Evolutionary conservation across 192 early-diverging fungal species (phyloP), one percentile per base, ranked within the genome.

Genomic region (Phycomyces nitens): DNA sequence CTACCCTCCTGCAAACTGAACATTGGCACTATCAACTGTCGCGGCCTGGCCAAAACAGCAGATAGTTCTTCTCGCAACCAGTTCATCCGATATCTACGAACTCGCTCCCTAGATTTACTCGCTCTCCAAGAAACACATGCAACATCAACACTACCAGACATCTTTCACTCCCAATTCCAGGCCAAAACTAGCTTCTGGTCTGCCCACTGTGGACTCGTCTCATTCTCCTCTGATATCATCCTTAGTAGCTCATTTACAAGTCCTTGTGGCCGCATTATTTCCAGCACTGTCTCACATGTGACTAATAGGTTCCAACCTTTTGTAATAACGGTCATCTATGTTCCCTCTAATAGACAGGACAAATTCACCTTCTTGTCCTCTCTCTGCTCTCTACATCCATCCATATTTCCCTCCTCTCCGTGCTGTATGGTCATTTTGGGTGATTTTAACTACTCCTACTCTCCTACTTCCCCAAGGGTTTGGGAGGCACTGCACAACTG

Each of bases 1-100:
- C 29, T 34, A 34, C 29, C 29, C 29, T 34, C 7, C 29, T 34
- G 29, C 29, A 34, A 34, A 34, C 23, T 34, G 18, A 56, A 12
- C 8, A 56, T 56, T 56, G 54, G 23, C 38, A 40, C 55, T 41
- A n/a, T 57, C 38, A 57, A 57, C 20, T 41, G 55, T 22, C 5
- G 55, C 34, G 54, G 54, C 2, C 18, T 56, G 34, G 18, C 11
- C 26, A 56, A 56, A 56, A 56, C 54, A n/a, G 27, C 24, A 34
- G 18, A 26, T 16, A 34, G 14, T 5, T 16, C 11, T 26, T 15
- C 34, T 12, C 7, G 27, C 3, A 34, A 26, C 34, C 12, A 8
- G 12, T 56, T 56, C 15, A 56, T 56, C 2, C 54, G 54, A 8
- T 56, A 56, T 12, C 27, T 56, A 34, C 26, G 3, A 56, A 8